phyloP scores from a whole-genome alignment of 163 green algal species.

The Chloromonas sp. region DNA sequence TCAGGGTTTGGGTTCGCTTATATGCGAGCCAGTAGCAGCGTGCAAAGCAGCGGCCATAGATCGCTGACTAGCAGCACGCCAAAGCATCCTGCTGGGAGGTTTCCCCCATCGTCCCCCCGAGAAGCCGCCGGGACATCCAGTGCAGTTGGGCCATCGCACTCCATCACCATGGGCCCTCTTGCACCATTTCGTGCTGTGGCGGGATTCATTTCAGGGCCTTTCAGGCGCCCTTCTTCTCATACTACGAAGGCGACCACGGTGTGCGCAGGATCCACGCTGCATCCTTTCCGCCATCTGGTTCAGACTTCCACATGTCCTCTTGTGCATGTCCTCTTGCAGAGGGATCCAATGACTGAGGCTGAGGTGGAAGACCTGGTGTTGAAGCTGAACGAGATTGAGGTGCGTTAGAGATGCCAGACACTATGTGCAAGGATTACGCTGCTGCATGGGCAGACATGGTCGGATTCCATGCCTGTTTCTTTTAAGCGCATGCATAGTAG shows the following conservation, averaged over 20 bases:
- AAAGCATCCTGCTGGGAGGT: too few species aligned
- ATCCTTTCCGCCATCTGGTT: not conserved
- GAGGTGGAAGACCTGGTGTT: slow-evolving; percentile 87
- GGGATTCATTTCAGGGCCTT: not conserved
- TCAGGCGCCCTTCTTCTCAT: not conserved
- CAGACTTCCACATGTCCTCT: not conserved
- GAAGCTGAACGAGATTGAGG: slow-evolving; percentile 87
- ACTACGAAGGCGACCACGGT: not conserved
- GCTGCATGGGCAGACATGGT: not conserved
- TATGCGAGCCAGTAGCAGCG: too few species aligned
- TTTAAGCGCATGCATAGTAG: not conserved
- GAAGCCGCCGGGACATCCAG: too few species aligned
- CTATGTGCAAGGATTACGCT: not conserved
- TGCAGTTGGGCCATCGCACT: too few species aligned
- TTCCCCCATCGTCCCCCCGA: too few species aligned
- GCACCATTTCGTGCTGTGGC: slow-evolving; percentile 1
- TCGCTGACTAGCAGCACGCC: too few species aligned
- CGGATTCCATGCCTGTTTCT: too few species aligned
- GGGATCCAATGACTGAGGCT: slow-evolving; percentile 56
- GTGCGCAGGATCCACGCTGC: not conserved
- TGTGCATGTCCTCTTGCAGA: slow-evolving; percentile 23
- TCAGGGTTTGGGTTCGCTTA: too few species aligned
- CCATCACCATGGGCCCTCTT: not conserved
- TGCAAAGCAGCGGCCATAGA: too few species aligned
- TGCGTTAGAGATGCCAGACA: slow-evolving; percentile 10